phyloP scores from a whole-genome alignment of 2,329 filamentous ascomycete species.

The Emydomyces testavorans region DNA sequence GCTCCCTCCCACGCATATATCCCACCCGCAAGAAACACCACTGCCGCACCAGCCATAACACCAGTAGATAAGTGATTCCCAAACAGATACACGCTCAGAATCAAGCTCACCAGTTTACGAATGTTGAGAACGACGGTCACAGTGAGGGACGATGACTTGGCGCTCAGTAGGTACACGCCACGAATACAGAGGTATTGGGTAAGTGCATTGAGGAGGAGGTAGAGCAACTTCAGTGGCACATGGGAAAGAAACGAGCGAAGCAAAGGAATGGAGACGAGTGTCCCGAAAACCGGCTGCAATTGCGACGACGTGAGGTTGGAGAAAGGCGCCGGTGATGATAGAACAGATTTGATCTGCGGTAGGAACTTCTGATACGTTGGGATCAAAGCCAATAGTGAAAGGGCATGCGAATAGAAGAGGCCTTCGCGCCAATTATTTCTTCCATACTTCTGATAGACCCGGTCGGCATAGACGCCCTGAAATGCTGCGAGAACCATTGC shows the following conservation, averaged over 20 bases:
- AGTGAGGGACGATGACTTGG: slow-evolving; percentile 78
- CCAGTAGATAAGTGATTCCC: slow-evolving; percentile 68
- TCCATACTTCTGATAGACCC: slow-evolving; percentile 74
- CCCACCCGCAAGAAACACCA: slow-evolving; percentile 86
- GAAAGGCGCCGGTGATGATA: slow-evolving; percentile 20
- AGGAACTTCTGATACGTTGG: slow-evolving; percentile 28
- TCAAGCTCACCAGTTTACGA: slow-evolving; percentile 78
- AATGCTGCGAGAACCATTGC: slow-evolving; percentile 84
- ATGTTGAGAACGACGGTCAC: slow-evolving; percentile 96
- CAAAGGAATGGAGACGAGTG: slow-evolving; percentile 17
- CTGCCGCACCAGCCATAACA: slow-evolving; percentile 65
- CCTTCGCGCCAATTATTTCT: slow-evolving; percentile 84
- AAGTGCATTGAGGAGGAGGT: slow-evolving; percentile 47
- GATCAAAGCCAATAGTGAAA: slow-evolving; percentile 38
- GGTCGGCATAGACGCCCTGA: slow-evolving; percentile 91
- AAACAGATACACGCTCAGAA: slow-evolving; percentile 89
- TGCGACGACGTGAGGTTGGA: slow-evolving; percentile 39
- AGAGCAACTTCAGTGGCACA: slow-evolving; percentile 29
- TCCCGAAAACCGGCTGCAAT: slow-evolving; percentile 22
- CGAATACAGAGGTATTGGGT: slow-evolving; percentile 94
- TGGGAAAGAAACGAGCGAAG: slow-evolving; percentile 21
- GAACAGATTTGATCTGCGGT: slow-evolving; percentile 28
- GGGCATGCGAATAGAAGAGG: slow-evolving; percentile 72
- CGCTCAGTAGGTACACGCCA: slow-evolving; percentile 86
- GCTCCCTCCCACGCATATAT: slow-evolving; percentile 68